Conservation (phyloP, 169 alveolate genomes). For the Eimeria praecox region DNA sequence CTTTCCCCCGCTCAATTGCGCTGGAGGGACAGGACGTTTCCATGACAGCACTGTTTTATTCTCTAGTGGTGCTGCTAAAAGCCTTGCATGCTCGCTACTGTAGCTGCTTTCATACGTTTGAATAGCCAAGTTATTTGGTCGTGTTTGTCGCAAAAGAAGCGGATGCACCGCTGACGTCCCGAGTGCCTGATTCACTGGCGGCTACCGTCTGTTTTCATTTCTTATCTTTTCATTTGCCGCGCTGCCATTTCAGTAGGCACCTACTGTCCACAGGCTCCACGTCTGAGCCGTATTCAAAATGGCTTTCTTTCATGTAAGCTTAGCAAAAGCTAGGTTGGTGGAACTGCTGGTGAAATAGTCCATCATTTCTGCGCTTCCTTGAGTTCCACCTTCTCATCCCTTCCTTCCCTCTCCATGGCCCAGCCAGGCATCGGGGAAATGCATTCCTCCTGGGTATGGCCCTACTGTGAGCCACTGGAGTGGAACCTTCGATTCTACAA, state of each 20-base stretch:
- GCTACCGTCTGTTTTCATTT: background rate
- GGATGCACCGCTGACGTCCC: background rate
- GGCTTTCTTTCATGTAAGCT: background rate
- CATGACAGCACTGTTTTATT: too few species aligned
- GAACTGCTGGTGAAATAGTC: too few species aligned
- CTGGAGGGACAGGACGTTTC: background rate
- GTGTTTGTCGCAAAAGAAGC: background rate
- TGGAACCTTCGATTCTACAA: too few species aligned
- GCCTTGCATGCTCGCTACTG: background rate
- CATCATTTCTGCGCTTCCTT: too few species aligned
- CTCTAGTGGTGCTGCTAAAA: background rate
- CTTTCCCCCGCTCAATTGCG: background rate
- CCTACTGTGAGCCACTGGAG: too few species aligned
- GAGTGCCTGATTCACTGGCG: background rate
- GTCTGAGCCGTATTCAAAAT: background rate
- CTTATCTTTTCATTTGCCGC: background rate
- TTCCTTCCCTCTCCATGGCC: too few species aligned
- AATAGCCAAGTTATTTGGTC: background rate
- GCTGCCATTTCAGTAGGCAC: background rate
- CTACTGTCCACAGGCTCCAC: background rate
- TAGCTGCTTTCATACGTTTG: background rate
- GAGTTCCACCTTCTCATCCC: too few species aligned
- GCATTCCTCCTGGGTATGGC: too few species aligned
- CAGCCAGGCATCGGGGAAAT: too few species aligned
- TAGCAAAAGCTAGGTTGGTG: too few species aligned